Evolutionary conservation across 305 asterid species (phyloP), one percentile per base, ranked within the genome.

Genomic region (Salvia sclarea): DNA sequence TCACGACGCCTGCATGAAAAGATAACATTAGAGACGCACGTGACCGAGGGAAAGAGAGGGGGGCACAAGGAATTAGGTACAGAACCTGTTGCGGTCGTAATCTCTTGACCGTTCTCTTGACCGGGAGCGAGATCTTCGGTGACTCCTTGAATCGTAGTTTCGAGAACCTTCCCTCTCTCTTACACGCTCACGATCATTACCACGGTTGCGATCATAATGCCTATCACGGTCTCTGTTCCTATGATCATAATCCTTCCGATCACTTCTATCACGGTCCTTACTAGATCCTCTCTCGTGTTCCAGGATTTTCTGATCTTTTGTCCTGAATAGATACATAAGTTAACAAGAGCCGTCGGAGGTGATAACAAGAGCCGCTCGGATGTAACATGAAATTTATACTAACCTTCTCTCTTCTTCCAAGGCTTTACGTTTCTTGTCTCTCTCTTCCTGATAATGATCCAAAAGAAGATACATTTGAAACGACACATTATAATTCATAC

Each of bases 81-180:
- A 37, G 52, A 65, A 91, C 97, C 96, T 91, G 85, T 78, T 85
- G 72, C 96, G 93, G 72, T 85, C 95, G 66, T 87, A 84, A 72
- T 88, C 96, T 64, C 96, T 84, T 28, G 91, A 80, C 44, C 87
- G 95, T 55, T 85, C 96, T 69, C 24, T 81, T 7, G 95, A 90
- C 9, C 95, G 80, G 17, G 97, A 90, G 41, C 97, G 91, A 22
- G 97, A 90, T 71, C 95, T 74, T 57, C 91, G 84, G 74, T 75
- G 88, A 75, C 85, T 79, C 77, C 95, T 82, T 6, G 90, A 82
- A 75, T 89, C 90, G 63, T 81, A 77, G 80, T 76, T 73, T 54
- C 88, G 92, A 33, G 91, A 48, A 66, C 33, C 77, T 21, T 86
- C 90, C 72, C 89, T 76, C 43, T 88, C 89, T 52, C 89, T 81